Evolutionary conservation across 2,329 filamentous ascomycete species (phyloP), one percentile per base, ranked within the genome.

Genomic region (Nigrospora osmanthi): DNA sequence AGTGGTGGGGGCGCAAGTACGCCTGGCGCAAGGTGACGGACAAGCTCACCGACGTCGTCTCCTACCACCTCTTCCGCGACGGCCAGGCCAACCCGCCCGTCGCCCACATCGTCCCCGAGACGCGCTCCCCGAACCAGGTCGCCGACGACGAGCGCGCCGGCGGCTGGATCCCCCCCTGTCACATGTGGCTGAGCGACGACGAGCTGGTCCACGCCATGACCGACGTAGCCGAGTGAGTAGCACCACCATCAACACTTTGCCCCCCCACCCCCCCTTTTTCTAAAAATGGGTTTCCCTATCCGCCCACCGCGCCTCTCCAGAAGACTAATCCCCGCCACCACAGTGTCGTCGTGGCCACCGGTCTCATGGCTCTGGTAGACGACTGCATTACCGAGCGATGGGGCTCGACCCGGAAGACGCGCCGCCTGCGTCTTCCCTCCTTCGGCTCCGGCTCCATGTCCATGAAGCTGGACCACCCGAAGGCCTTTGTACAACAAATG

Each of bases 1-100:
- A 91, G 59, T 95, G 95, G 73, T 97, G 93, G 93, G 89, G 88
- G 23, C 78, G 84, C 54, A 76, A 73, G 44, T 97, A 97, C 65
- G 71, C 79, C 43, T 97, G 93, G 93, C 87, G 82, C 63, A 81
- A 89, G 34, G 76, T 84, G 40, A 69, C 76, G 38, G 81, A 85
- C 60, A 82, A 81, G 63, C 80, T 87, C 52, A 78, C 83, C 37
- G 72, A 75, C 45, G 76, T 81, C 42, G 75, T 88, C 15, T 87
- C 86, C 6, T 96, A 88, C 66, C 86, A 95, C 57, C 79, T 97
- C 32, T 71, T 88, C 52, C 81, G 85, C 52, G 76, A 80, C 53
- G 81, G 81, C 42, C 61, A 68, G 46, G 75, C 74, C 40, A 74
- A 76, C 46, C 72, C 72, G 35, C 76, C 84, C 3, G 72, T 95